Evolutionary conservation across 1,139 yeast genomes (phyloP).

Genomic region (Yamadazyma atmosphaerica): DNA sequence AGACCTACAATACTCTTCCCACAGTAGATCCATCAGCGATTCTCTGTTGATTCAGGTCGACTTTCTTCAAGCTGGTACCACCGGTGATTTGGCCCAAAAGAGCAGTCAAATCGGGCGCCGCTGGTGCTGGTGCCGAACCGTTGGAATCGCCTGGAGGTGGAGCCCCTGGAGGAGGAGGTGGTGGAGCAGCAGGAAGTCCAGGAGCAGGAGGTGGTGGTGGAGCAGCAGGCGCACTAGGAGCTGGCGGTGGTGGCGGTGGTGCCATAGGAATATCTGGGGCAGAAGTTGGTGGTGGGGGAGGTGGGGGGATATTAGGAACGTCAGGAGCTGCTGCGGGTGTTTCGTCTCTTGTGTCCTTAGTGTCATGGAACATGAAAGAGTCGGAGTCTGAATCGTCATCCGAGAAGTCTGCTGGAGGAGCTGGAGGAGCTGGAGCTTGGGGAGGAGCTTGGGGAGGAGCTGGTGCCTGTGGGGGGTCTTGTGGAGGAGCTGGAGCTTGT

Average conservation of each 20-base stretch:
- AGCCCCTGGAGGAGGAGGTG: conserved; percentile 20
- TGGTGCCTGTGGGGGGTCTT: conserved; percentile 8
- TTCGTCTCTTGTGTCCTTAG: conserved; percentile 1
- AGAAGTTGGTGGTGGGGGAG: conserved; percentile 14
- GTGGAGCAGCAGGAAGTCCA: conserved; percentile 33
- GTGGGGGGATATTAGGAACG: conserved; percentile 13
- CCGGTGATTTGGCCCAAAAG: conserved; percentile 58
- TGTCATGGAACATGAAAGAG: conserved; percentile 1
- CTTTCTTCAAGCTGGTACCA: conserved; percentile 51
- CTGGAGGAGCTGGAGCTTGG: conserved; percentile 4
- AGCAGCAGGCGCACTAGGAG: background rate
- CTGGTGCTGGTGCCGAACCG: conserved; percentile 21
- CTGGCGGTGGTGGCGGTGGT: conserved; percentile 24
- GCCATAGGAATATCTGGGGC: conserved; percentile 7
- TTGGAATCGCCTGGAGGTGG: conserved; percentile 21
- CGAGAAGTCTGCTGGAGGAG: background rate
- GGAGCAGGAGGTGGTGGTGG: conserved; percentile 25
- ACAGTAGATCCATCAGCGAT: conserved; percentile 46
- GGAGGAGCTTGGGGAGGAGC: conserved; percentile 5
- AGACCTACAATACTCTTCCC: conserved; percentile 53
- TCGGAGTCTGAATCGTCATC: conserved; percentile 1
- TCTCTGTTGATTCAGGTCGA: conserved; percentile 45
- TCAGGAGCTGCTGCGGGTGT: background rate
- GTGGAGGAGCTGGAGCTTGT: conserved; percentile 10
- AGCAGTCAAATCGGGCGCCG: conserved; percentile 42